Conservation (phyloP, 1,139 yeast species). For the Magnusiomyces paraingens region DNA sequence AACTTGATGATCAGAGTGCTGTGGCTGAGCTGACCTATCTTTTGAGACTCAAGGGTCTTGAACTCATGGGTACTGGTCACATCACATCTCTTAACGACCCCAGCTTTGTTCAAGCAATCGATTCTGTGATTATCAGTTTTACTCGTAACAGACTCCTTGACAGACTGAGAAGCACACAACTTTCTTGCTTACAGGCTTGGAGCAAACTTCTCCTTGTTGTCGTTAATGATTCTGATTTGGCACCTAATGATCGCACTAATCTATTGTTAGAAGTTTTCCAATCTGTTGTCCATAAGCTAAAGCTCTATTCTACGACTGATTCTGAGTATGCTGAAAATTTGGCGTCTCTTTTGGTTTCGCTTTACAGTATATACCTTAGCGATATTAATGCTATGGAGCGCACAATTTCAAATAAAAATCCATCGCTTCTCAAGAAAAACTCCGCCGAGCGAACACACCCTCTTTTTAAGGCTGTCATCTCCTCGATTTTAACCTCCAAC, state of each 20-base stretch:
- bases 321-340: conserved; percentile 66
- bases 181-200: conserved; percentile 73
- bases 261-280: conserved; percentile 76
- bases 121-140: conserved; percentile 18
- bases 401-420: neutral
- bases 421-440: conserved; percentile 20
- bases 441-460: conserved; percentile 51
- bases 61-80: conserved; percentile 20
- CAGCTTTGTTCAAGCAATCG: conserved; percentile 18
- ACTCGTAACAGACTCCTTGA: conserved; percentile 18
- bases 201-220: conserved; percentile 68
- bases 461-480: conserved; percentile 64
- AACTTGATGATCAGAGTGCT: conserved; percentile 16
- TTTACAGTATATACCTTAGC: conserved; percentile 56
- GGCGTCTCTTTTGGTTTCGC: conserved; percentile 64
- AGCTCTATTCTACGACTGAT: conserved; percentile 64
- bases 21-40: conserved; percentile 22
- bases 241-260: conserved; percentile 41
- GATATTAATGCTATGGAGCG: conserved; percentile 33
- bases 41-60: conserved; percentile 26
- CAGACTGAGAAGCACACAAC: conserved; percentile 40
- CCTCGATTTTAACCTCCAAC: conserved; percentile 64
- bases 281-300: conserved; percentile 65
- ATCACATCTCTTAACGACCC: conserved; percentile 20
- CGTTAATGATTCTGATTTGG: conserved; percentile 51